Base-by-base conservation (phyloP, 176 grass and related monocot species). In the Olyra latifolia region DNA sequence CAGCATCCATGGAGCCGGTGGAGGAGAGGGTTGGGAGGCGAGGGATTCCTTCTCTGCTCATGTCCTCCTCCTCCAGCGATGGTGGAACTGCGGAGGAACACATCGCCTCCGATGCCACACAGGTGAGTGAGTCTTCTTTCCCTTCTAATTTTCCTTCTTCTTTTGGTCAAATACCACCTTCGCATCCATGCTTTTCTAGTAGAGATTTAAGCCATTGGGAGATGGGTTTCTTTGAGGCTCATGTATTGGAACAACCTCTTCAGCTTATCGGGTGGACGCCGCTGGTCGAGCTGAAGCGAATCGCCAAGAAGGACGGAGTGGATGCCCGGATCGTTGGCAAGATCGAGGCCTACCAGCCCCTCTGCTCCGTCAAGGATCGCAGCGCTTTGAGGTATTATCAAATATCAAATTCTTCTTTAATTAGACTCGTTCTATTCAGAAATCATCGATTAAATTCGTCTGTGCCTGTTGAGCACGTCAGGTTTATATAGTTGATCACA, bases 251-350 rank as follows among this genome's bases (percentile, higher is more conserved):
- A 27, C 64, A 29, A 63, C 62, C 52, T 64, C 3, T 93, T 82
- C 87, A 97, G 88, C 79, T 97, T 44, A 84, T 93, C 65, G 90
- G 93, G 20, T 97, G 93, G 93, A 97, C 90, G 16, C 90, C 93
- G 24, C 74, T 97, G 42, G 12, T 97, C 39, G 93, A 93, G 46
- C 60, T 97, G 66, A 97, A 93, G 72, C 27, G 66, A 59, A 93
- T 97, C 69, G 49, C 75, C 40, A 13, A 17, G 10, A 93, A 93
- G 76, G 90, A 91, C 11, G 88, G 83, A 74, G 11, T 97, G 13
- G 65, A 89, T 69, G 83, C 52, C 24, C 83, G 90, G 71, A 77
- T 97, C 59, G 62, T 97, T 69, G 90, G 84, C 25, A 97, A 97
- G 83, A 45, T 97, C 8, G 93, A 97, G 79, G 64, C 81, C 8